Evolutionary conservation across 129 eudicot genomes (phyloP).

Genomic region (Centaurea solstitialis): DNA sequence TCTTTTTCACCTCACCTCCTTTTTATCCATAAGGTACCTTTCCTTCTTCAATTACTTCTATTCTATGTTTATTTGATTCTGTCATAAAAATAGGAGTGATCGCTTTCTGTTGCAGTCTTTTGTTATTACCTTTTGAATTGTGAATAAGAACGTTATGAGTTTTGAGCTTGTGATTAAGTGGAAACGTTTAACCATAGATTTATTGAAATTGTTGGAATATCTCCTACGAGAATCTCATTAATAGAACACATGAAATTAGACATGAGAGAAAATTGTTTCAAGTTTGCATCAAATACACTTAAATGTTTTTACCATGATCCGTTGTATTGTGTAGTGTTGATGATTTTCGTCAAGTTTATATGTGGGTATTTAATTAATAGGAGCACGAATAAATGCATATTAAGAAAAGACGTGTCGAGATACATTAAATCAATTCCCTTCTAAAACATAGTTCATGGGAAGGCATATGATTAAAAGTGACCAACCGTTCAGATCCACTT

Average conservation of each 20-base stretch:
- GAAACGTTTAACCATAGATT: background rate
- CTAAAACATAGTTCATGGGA: too few relatives aligned
- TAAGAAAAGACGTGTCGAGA: too few relatives aligned
- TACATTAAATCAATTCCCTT: too few relatives aligned
- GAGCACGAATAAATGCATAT: too few relatives aligned
- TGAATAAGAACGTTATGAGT: background rate
- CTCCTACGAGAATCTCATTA: background rate
- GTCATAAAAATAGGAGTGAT: too few relatives aligned
- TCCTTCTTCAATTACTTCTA: background rate
- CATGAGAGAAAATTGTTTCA: background rate
- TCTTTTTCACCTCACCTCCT: slow-evolving; percentile 7
- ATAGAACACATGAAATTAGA: background rate
- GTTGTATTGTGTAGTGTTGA: background rate
- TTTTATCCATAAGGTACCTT: background rate
- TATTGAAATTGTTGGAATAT: background rate
- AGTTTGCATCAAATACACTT: background rate
- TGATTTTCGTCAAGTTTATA: too few relatives aligned
- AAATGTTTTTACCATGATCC: background rate
- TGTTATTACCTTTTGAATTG: background rate
- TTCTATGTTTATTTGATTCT: background rate
- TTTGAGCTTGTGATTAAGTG: background rate
- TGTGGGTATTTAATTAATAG: too few relatives aligned
- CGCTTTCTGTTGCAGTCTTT: too few relatives aligned
- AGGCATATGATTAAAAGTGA: too few relatives aligned
- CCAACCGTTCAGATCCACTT: too few relatives aligned